phyloP scores from a whole-genome alignment of 495 filamentous ascomycete genomes.

The Trichoderma parareesei region DNA sequence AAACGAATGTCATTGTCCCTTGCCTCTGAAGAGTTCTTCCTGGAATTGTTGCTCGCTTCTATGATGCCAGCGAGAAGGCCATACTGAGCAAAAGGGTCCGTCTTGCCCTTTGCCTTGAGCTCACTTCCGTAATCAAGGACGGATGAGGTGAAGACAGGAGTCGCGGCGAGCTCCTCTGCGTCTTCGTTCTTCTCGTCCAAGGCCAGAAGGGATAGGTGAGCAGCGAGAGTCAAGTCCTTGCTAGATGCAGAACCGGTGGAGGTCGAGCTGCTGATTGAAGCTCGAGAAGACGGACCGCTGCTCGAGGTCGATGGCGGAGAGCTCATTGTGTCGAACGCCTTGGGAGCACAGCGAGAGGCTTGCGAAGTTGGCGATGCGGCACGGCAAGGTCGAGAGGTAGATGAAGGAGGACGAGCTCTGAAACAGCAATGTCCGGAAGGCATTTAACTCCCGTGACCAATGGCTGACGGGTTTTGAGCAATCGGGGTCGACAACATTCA shows the following conservation, averaged over 20 bases:
- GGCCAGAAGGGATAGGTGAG: neutral
- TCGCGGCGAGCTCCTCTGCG: constrained; percentile 25
- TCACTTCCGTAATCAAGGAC: constrained; percentile 23
- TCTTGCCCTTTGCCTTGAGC: neutral
- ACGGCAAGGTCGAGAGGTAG: neutral
- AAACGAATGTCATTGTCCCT: too few relatives aligned
- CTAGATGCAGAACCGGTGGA: neutral
- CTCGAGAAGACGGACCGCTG: neutral
- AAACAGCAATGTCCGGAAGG: too few relatives aligned
- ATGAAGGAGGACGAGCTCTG: too few relatives aligned
- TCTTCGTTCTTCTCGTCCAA: constrained; percentile 9
- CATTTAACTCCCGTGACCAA: too few relatives aligned
- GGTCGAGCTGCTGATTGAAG: neutral
- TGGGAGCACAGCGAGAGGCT: too few relatives aligned
- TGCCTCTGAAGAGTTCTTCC: too few relatives aligned
- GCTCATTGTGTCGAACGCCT: neutral
- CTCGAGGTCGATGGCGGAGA: neutral
- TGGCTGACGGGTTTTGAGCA: too few relatives aligned
- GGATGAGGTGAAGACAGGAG: constrained; percentile 33
- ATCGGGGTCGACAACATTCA: too few relatives aligned
- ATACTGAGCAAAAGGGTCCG: constrained; percentile 28
- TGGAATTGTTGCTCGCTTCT: neutral
- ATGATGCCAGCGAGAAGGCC: constrained; percentile 32
- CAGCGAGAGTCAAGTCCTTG: neutral
- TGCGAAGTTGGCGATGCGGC: neutral